Evolutionary conservation across 148 eudicot genomes (phyloP).

Genomic region (Cornus kousa): DNA sequence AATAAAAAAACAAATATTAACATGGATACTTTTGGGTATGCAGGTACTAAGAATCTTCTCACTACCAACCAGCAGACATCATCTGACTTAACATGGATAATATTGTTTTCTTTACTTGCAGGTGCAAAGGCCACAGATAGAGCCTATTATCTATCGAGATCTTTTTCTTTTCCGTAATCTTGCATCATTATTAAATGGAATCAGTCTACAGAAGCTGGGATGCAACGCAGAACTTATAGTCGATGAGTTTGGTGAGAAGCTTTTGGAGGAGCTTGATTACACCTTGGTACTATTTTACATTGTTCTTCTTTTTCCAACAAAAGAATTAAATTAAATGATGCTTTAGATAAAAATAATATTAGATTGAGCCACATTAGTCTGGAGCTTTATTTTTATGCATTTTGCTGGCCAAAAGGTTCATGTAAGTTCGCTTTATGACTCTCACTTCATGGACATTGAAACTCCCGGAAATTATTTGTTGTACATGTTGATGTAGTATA

Average conservation of each 20-base stretch:
- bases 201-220: constrained; percentile 93
- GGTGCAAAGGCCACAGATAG: constrained; percentile 97
- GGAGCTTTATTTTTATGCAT: background rate
- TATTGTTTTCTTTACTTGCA: constrained; percentile 30
- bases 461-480: background rate
- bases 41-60: too few relatives aligned
- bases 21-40: too few relatives aligned
- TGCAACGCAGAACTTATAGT: constrained; percentile 99
- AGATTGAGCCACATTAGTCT: background rate
- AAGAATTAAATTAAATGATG: background rate
- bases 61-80: too few relatives aligned
- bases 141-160: constrained; percentile 93
- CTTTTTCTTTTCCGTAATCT: constrained; percentile 96
- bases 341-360: background rate
- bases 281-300: constrained; percentile 59
- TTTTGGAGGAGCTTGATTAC: constrained; percentile 98
- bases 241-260: constrained; percentile 99
- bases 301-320: background rate
- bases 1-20: background rate
- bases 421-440: background rate
- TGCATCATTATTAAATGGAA: constrained; percentile 90
- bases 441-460: background rate
- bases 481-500: too few relatives aligned
- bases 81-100: constrained; percentile 4
- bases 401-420: background rate